A percentile compares a stretch with the other conserved stretches of the same genome.
phyloP scores from a whole-genome alignment of 106 monocot genomes.

The Iris macrosiphon region DNA sequence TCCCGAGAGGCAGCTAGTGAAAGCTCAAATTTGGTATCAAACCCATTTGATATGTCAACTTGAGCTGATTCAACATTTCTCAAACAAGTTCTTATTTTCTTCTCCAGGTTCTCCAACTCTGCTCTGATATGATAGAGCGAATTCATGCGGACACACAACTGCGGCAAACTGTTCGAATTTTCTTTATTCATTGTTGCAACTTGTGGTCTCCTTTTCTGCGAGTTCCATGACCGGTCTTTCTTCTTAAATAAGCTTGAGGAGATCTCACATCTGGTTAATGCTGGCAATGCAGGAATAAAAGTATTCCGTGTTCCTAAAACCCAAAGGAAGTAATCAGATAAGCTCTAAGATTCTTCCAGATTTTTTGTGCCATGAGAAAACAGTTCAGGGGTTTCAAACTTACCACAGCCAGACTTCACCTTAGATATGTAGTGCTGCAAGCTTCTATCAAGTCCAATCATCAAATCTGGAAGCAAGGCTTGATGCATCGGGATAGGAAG shows the following conservation, averaged over 20 bases:
- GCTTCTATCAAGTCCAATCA: constrained; percentile 66
- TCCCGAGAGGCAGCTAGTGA: constrained; percentile 61
- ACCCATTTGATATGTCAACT: constrained; percentile 48
- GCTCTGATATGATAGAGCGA: constrained; percentile 58
- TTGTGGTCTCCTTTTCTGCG: constrained; percentile 61
- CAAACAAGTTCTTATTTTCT: constrained; percentile 66
- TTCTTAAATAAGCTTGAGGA: constrained; percentile 73
- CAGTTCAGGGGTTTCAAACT: constrained; percentile 9
- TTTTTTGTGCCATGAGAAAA: too few species aligned
- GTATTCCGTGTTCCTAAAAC: constrained; percentile 62
- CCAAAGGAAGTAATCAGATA: too few species aligned
- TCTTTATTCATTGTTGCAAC: constrained; percentile 48
- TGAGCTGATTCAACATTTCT: constrained; percentile 82
- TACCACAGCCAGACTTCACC: constrained; percentile 84
- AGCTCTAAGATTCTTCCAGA: too few species aligned
- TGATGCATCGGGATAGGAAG: constrained; percentile 83
- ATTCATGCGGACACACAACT: constrained; percentile 85
- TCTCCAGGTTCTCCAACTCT: constrained; percentile 74
- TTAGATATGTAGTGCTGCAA: constrained; percentile 67
- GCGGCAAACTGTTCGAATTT: constrained; percentile 40
- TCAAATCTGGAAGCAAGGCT: constrained; percentile 73
- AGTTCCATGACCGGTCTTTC: constrained; percentile 54
- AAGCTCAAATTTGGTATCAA: constrained; percentile 65
- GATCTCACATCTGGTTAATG: constrained; percentile 73
- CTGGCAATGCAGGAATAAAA: constrained; percentile 70